Base-by-base conservation (phyloP, 768 basidiomycete species). In the Collybia nuda region DNA sequence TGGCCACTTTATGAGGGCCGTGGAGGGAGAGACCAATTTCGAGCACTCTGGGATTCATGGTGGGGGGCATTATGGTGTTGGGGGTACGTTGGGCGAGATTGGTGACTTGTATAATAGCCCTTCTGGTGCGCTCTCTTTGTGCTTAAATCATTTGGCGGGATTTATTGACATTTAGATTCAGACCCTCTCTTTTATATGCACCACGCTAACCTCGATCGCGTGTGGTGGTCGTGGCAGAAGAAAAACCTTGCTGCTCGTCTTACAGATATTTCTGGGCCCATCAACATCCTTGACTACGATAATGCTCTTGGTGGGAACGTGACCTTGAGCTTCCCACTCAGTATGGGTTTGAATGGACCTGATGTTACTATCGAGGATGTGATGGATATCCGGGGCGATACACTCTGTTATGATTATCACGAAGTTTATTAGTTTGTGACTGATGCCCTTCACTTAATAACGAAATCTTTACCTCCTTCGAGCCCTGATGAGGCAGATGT, bases 151-250 rank as follows among this genome's bases (percentile, higher is more conserved):
- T 18, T 29, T 15, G 6, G 12, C 9, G 6, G 5, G 28, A 2
- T 32, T 32, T 4, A 14, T 32, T 32, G 32, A 32, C 12, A 11
- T 2, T 32, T 9, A 11, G 32, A 32, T 5, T 32, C 35, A 62
- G 59, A 62, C 45, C 65, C 59, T 9, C 23, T 64, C 1, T 62
- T 63, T 44, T 63, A 61, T 50, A 48, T 62, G 39, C 61, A 62
- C 42, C 60, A 66, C 40, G 60, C 59, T 11, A 61, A 57, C 37
- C 54, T 61, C 41, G 60, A 57, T 48, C 51, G 56, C 9, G 46
- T 66, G 21, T 60, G 60, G 62, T 59, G 62, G 57, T 21, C 9
- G 2, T 65, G 61, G 61, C 61, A 62, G 28, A 54, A 56, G 28
- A 32, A 29, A n/a, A 48, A 57, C 42, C 49, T 53, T 5, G 28